phyloP scores from a whole-genome alignment of 805 yeast genomes.

The Yamadazyma phyllophila region DNA sequence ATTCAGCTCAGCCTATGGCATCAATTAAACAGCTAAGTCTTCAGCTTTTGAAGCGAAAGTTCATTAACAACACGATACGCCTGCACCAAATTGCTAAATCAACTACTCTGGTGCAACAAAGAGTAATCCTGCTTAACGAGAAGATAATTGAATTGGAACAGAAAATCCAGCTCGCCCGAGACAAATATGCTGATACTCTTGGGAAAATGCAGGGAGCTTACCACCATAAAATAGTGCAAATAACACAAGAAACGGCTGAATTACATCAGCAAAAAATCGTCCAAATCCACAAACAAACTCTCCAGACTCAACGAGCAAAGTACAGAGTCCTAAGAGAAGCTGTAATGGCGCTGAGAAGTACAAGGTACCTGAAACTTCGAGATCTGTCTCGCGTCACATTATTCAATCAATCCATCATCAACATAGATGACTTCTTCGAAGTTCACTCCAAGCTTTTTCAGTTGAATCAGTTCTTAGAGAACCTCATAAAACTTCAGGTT shows the following conservation, averaged over 20 bases:
- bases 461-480: conserved; percentile 28
- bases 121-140: conserved; percentile 14
- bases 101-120: conserved; percentile 12
- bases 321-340: conserved; percentile 27
- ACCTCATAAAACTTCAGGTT: conserved; percentile 23
- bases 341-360: conserved; percentile 13
- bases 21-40: conserved; percentile 26
- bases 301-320: conserved; percentile 21
- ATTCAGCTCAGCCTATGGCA: conserved; percentile 6
- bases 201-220: neutral
- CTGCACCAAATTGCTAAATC: conserved; percentile 15
- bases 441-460: conserved; percentile 25
- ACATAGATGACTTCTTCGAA: conserved; percentile 25
- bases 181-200: neutral
- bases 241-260: neutral
- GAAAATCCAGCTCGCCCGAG: neutral
- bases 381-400: conserved; percentile 10
- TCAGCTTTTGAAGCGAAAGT: conserved; percentile 30
- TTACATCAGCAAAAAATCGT: conserved; percentile 12
- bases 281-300: conserved; percentile 25
- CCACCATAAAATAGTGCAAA: neutral
- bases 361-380: conserved; percentile 4
- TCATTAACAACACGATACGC: conserved; percentile 15
- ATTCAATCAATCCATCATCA: conserved; percentile 28
- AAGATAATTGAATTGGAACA: conserved; percentile 12